A percentile compares a stretch with the other conserved stretches of the same genome.
phyloP scores from a whole-genome alignment of 768 basidiomycete genomes.

The Hygrophoropsis aurantiaca region DNA sequence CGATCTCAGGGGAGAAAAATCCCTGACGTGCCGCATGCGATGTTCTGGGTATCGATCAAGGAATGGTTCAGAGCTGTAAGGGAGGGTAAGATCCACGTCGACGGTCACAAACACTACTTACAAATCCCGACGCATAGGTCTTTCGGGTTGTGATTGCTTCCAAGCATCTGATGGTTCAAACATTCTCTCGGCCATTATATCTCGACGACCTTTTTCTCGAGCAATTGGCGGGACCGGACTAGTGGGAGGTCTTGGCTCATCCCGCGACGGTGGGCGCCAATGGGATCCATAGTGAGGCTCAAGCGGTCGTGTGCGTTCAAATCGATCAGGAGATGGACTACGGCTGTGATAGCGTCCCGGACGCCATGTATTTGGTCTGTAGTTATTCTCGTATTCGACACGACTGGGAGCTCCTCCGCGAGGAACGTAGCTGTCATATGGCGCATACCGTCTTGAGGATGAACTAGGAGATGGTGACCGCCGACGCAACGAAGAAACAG shows the following conservation, averaged over 20 bases:
- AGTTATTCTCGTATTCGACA: slow-evolving; percentile 42
- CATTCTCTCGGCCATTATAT: slow-evolving; percentile 49
- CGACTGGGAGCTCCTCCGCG: slow-evolving; percentile 35
- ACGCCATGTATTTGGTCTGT: slow-evolving; percentile 41
- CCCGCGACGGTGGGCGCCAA: slow-evolving; percentile 42
- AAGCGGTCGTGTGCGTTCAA: slow-evolving; percentile 38
- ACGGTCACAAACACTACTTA: slow-evolving; percentile 29
- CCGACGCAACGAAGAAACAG: slow-evolving; percentile 33
- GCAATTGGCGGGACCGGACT: slow-evolving; percentile 24
- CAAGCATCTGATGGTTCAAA: slow-evolving; percentile 75
- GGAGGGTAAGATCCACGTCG: slow-evolving; percentile 15
- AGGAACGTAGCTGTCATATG: slow-evolving; percentile 55
- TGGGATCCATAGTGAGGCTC: slow-evolving; percentile 41
- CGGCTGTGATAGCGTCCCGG: slow-evolving; percentile 38
- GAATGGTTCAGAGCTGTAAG: slow-evolving; percentile 23
- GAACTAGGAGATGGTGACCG: slow-evolving; percentile 51
- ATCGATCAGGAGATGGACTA: slow-evolving; percentile 55
- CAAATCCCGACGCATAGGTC: slow-evolving; percentile 39
- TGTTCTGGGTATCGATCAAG: slow-evolving; percentile 37
- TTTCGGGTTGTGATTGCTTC: slow-evolving; percentile 59
- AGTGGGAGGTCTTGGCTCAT: slow-evolving; percentile 43
- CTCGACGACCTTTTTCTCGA: slow-evolving; percentile 33
- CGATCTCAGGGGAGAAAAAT: slow-evolving; percentile 37
- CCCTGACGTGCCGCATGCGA: slow-evolving; percentile 31
- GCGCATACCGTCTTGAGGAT: slow-evolving; percentile 37